Evolutionary conservation across 1,139 yeast species (phyloP).

Genomic region (Eremothecium coryli): DNA sequence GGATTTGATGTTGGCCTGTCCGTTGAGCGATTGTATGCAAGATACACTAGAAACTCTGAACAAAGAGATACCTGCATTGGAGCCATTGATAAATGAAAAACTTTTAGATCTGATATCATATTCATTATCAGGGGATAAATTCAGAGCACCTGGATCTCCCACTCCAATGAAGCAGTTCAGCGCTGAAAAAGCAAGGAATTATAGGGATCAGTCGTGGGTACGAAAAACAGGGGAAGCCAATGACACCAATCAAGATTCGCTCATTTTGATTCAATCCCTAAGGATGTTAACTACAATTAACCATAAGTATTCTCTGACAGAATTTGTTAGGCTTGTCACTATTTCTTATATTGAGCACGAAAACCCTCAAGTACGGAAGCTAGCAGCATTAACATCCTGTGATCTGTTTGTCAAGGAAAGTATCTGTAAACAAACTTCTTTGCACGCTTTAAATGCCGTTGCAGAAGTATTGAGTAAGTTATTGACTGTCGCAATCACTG

Average conservation of each 20-base stretch:
- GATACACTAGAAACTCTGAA: conserved; percentile 62
- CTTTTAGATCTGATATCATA: conserved; percentile 63
- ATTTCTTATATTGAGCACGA: conserved; percentile 74
- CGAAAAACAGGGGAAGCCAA: conserved; percentile 40
- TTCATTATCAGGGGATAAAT: conserved; percentile 74
- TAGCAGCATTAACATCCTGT: conserved; percentile 80
- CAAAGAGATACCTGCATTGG: conserved; percentile 70
- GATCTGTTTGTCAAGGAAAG: conserved; percentile 73
- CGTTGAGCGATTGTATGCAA: conserved; percentile 72
- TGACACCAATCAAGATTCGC: conserved; percentile 28
- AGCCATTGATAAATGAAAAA: conserved; percentile 60
- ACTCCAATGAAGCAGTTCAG: conserved; percentile 49
- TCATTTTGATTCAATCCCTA: conserved; percentile 31
- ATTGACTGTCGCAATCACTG: conserved; percentile 80
- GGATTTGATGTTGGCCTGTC: conserved; percentile 72
- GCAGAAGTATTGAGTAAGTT: conserved; percentile 76
- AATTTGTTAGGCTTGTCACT: conserved; percentile 78
- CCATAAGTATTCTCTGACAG: conserved; percentile 70
- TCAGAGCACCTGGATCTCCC: conserved; percentile 86
- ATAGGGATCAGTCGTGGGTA: conserved; percentile 62
- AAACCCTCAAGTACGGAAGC: conserved; percentile 67
- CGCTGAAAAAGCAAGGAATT: conserved; percentile 60
- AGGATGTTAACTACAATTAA: conserved; percentile 65
- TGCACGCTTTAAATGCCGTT: conserved; percentile 75
- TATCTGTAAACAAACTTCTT: conserved; percentile 75